Base-by-base conservation (phyloP, 306 rosid genomes). In the Citrullus colocynthis region DNA sequence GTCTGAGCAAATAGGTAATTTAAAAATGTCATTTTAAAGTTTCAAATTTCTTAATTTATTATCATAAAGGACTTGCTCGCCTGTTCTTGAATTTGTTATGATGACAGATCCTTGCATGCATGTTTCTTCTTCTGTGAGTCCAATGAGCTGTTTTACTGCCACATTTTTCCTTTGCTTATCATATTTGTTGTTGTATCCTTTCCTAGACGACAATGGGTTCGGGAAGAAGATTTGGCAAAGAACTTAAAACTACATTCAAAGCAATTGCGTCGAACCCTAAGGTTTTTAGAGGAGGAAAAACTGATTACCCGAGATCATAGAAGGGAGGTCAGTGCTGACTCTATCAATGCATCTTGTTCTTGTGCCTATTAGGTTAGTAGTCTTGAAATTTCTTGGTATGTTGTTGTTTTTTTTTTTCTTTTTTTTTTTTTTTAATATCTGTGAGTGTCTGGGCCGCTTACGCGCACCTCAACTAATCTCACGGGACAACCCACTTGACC, bases 201-300 rank as follows among this genome's bases (percentile, higher is more conserved):
- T 61, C 44, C 70, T 74, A 92, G 99, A 78, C 93, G 96, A 15
- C 98, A 93, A 86, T 96, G 99, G 99, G 97, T 96, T 54, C 87
- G 97, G 24, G 98, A 92, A 85, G 97, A 96, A 80, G 98, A 96
- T 86, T 89, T 96, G 85, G 98, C 97, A 64, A 96, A 96, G 93
- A 97, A 93, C 83, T 92, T 93, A 79, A 91, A 93, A 79, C 81
- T 96, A 79, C 99, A 96, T 81, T 80, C 97, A 0, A 92, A 96
- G 87, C 98, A 91, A 75, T 95, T 95, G 76, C 98, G 96, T 56
- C 91, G 96, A 77, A 91, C 92, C 74, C 78, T 93, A 78, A 86
- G 92, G 54, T 89, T 87, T 77, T 91, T 96, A 78, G 99, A 96
- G 85, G 99, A 92, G 85, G 99, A 96, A 87, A 92, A 93, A 85